Percentiles rank a stretch among this genome's conserved stretches.
phyloP scores from a whole-genome alignment of 2,329 filamentous ascomycete species.

The Ascochyta clinopodiicola region DNA sequence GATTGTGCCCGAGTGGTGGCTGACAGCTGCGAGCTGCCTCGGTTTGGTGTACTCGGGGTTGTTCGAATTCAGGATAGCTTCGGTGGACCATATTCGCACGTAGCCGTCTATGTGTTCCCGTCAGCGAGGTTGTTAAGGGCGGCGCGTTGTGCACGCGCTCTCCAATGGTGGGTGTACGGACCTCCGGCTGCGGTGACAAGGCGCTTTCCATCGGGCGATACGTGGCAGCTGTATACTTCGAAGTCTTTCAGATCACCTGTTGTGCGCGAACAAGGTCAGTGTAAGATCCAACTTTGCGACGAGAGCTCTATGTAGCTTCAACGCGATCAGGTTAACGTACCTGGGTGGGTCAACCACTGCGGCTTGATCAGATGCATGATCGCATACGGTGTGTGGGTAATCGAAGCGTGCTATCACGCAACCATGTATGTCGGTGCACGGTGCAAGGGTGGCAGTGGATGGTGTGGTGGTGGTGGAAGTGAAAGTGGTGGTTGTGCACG shows the following conservation, averaged over 20 bases:
- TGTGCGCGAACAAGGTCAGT: conserved; percentile 26
- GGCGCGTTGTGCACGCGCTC: conserved; percentile 29
- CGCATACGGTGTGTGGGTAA: conserved; percentile 25
- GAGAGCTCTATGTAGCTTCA: conserved; percentile 12
- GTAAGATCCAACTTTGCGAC: background rate
- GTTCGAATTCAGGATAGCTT: conserved; percentile 83
- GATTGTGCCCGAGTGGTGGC: conserved; percentile 96
- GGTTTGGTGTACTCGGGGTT: conserved; percentile 76
- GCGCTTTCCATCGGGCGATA: conserved; percentile 90
- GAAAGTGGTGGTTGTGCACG: conserved; percentile 27
- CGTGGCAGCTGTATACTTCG: conserved; percentile 97
- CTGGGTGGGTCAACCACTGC: conserved; percentile 93
- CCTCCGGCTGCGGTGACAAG: conserved; percentile 93
- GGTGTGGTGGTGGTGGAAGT: conserved; percentile 22
- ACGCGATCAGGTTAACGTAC: conserved; percentile 54
- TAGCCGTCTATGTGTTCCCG: conserved; percentile 73
- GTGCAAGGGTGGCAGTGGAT: conserved; percentile 9
- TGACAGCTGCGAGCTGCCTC: conserved; percentile 96
- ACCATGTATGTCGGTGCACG: conserved; percentile 25
- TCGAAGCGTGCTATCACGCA: conserved; percentile 35
- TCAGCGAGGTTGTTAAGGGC: conserved; percentile 25
- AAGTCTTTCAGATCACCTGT: conserved; percentile 95
- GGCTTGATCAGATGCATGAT: conserved; percentile 79
- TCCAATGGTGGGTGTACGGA: conserved; percentile 53
- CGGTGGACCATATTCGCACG: conserved; percentile 96